These are phyloP conservation scores for Coemansia sp. DNA, from an alignment of 192 early-diverging fungal species.

Conservation along the genomic window DNA sequence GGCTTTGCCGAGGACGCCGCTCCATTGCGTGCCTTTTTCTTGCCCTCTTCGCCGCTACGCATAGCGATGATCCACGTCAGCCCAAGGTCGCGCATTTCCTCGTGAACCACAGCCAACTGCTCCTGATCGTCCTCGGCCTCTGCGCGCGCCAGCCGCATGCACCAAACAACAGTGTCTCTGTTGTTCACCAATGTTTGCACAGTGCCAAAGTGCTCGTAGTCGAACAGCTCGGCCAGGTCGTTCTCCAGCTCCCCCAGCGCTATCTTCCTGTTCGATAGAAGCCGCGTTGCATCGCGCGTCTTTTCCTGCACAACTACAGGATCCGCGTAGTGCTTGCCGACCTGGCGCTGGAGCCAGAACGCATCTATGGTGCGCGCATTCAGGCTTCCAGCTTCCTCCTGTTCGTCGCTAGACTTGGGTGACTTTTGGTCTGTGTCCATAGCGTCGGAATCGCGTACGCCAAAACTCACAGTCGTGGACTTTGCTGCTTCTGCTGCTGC, in stretches of 20 bases:
- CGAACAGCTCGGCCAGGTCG: slow-evolving; percentile 92
- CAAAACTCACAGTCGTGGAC: slow-evolving; percentile 18
- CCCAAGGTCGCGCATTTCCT: slow-evolving; percentile 69
- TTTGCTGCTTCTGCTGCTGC: slow-evolving; percentile 5
- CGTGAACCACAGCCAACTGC: slow-evolving; percentile 58
- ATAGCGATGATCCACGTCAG: slow-evolving; percentile 70
- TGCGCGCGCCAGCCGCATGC: slow-evolving; percentile 80
- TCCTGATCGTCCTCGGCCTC: slow-evolving; percentile 54
- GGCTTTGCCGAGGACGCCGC: background rate
- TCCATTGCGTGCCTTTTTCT: background rate
- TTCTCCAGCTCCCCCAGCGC: slow-evolving; percentile 89
- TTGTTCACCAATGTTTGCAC: slow-evolving; percentile 88
- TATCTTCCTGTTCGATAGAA: slow-evolving; percentile 65
- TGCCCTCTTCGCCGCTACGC: slow-evolving; percentile 36
- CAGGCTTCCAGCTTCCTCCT: slow-evolving; percentile 24
- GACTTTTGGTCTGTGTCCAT: slow-evolving; percentile 4
- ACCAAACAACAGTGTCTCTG: slow-evolving; percentile 87
- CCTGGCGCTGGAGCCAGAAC: slow-evolving; percentile 93
- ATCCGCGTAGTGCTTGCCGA: slow-evolving; percentile 81
- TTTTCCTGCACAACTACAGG: slow-evolving; percentile 87
- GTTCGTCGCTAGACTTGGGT: slow-evolving; percentile 1
- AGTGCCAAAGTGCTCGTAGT: slow-evolving; percentile 94
- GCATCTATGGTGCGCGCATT: slow-evolving; percentile 88
- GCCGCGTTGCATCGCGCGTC: slow-evolving; percentile 68
- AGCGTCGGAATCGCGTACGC: background rate